phyloP scores from a whole-genome alignment of 2,329 filamentous ascomycete species.

The Diplodia intermedia region DNA sequence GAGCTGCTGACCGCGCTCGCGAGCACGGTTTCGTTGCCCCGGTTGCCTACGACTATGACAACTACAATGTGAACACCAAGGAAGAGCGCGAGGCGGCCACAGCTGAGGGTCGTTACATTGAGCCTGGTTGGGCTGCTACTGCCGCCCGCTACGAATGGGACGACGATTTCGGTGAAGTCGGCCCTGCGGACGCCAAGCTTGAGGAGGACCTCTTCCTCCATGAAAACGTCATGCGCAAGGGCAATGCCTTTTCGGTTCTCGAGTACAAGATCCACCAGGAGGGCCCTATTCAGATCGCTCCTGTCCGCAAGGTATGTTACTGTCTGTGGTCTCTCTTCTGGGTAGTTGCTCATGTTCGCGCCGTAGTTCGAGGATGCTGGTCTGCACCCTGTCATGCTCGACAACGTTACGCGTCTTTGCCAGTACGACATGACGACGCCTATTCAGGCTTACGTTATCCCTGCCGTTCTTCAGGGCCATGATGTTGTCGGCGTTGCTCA shows the following conservation, averaged over 20 bases:
- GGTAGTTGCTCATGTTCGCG: slow-evolving; percentile 38
- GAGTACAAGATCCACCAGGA: slow-evolving; percentile 60
- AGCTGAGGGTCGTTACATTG: slow-evolving; percentile 6
- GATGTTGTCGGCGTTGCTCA: slow-evolving; percentile 92
- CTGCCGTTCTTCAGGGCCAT: slow-evolving; percentile 75
- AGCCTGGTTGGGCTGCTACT: slow-evolving; percentile 57
- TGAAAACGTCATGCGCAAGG: slow-evolving; percentile 62
- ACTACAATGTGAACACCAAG: slow-evolving; percentile 35
- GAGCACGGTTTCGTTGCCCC: slow-evolving; percentile 56
- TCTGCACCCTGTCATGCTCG: slow-evolving; percentile 81
- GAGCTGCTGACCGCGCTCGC: slow-evolving; percentile 30
- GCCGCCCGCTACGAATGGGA: slow-evolving; percentile 81
- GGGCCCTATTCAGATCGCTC: slow-evolving; percentile 55
- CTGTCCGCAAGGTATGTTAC: slow-evolving; percentile 59
- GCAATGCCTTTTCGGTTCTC: slow-evolving; percentile 68
- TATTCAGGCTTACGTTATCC: slow-evolving; percentile 85
- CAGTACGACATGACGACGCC: slow-evolving; percentile 78
- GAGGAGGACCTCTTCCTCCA: slow-evolving; percentile 76
- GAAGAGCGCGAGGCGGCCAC: slow-evolving; percentile 38
- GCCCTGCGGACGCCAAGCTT: slow-evolving; percentile 71
- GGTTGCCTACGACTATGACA: slow-evolving; percentile 59
- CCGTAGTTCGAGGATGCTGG: slow-evolving; percentile 77
- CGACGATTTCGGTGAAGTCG: slow-evolving; percentile 86
- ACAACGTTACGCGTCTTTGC: slow-evolving; percentile 74
- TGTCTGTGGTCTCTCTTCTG: too few relatives aligned